phyloP scores from a whole-genome alignment of 108 stramenopile genomes.

The Phaeodactylum tricornutum region DNA sequence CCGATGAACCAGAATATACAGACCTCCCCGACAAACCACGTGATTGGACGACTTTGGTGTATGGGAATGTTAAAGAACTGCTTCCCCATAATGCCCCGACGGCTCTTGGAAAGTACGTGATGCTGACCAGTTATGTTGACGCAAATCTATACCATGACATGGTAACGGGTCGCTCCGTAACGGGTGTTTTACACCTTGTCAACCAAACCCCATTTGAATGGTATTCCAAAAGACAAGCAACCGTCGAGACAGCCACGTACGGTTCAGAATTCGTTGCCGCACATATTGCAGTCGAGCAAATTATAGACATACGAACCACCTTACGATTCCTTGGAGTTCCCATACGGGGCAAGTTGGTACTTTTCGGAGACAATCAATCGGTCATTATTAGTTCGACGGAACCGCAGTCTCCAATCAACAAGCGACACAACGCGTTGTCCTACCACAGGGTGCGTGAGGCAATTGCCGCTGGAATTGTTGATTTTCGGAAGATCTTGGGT shows the following conservation, averaged over 20 bases:
- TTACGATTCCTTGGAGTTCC: slow-evolving; percentile 7
- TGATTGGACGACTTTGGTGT: too few species aligned
- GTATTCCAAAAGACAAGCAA: slow-evolving; percentile 7
- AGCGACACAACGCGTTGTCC: slow-evolving; percentile 5
- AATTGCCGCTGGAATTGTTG: slow-evolving; percentile 3
- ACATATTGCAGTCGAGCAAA: slow-evolving; percentile 9
- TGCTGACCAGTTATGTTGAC: slow-evolving; percentile 13
- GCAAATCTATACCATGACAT: slow-evolving; percentile 16
- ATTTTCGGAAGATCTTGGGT: neutral
- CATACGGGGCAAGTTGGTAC: neutral
- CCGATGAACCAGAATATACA: too few species aligned
- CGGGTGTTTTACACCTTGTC: slow-evolving; percentile 13
- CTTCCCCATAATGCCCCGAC: slow-evolving; percentile 5
- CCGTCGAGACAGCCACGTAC: slow-evolving; percentile 15
- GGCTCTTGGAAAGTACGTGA: slow-evolving; percentile 15
- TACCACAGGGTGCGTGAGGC: slow-evolving; percentile 6
- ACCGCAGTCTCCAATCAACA: neutral
- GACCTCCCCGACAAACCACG: too few species aligned
- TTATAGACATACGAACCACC: slow-evolving; percentile 3
- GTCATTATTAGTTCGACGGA: neutral
- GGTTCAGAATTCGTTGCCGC: slow-evolving; percentile 11
- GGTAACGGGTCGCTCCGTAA: slow-evolving; percentile 9
- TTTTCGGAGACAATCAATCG: slow-evolving; percentile 10
- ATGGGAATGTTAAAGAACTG: too few species aligned
- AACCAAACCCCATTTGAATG: slow-evolving; percentile 19